These are phyloP conservation scores for Tephrocybe rancida DNA, from an alignment of 768 basidiomycete genomes.

Conservation along the genomic window DNA sequence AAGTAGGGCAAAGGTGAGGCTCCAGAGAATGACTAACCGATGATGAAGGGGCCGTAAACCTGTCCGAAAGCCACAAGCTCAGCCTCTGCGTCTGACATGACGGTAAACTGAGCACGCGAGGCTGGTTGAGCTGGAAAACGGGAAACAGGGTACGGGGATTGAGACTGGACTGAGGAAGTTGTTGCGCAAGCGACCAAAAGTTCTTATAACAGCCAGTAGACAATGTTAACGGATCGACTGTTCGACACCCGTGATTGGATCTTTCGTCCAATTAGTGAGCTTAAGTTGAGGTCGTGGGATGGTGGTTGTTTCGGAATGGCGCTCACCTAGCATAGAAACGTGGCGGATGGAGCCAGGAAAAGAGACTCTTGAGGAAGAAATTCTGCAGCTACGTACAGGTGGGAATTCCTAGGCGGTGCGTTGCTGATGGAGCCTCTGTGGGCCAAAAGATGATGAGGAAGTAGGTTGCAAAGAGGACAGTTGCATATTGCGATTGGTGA, in stretches of 20 bases:
- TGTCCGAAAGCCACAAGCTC: conserved; percentile 9
- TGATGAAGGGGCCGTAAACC: conserved; percentile 11
- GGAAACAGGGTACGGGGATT: too few species aligned
- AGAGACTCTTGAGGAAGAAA: too few species aligned
- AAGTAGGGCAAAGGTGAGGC: neutral
- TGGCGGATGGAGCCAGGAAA: too few species aligned
- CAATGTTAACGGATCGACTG: too few species aligned
- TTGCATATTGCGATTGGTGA: neutral
- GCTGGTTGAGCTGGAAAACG: too few species aligned
- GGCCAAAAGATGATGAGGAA: too few species aligned
- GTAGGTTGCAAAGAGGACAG: too few species aligned
- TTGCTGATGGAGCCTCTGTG: too few species aligned
- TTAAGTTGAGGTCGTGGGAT: neutral
- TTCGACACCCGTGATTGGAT: too few species aligned
- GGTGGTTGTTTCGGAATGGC: neutral
- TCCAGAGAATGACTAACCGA: neutral
- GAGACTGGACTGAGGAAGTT: neutral
- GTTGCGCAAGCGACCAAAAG: neutral
- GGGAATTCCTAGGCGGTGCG: too few species aligned
- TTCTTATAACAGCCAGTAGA: neutral
- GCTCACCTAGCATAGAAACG: neutral
- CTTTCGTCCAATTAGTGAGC: neutral
- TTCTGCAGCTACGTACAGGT: too few species aligned
- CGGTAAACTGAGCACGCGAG: too few species aligned
- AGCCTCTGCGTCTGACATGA: conserved; percentile 1